Evolutionary conservation across 352 stramenopile genomes (phyloP).

Genomic region (Pythium vanterpoolii): DNA sequence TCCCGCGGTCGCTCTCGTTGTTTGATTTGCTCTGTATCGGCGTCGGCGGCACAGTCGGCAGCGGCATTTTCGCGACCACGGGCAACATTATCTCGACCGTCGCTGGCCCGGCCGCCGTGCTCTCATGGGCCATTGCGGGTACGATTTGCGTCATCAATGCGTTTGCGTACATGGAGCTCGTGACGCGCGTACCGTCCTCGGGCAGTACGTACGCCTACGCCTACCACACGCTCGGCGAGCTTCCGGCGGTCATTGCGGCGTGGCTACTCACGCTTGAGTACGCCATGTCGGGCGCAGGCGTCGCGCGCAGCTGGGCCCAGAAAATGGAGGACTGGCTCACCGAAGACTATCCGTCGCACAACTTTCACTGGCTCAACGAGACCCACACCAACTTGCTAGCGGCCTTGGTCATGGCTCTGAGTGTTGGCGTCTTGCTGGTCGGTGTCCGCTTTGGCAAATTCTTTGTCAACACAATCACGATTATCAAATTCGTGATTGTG

Average conservation of each 20-base stretch:
- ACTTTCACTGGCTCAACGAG: conserved; percentile 56
- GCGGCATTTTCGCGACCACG: conserved; percentile 88
- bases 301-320: conserved; percentile 90
- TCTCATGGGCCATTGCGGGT: conserved; percentile 85
- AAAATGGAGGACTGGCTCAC: conserved; percentile 82
- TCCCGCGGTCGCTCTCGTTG: conserved; percentile 68
- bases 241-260: conserved; percentile 88
- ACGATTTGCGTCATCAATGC: conserved; percentile 78
- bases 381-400: conserved; percentile 59
- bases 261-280: conserved; percentile 93
- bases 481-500: conserved; percentile 81
- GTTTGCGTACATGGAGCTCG: conserved; percentile 90
- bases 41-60: conserved; percentile 89
- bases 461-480: conserved; percentile 87
- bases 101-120: conserved; percentile 74
- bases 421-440: conserved; percentile 68
- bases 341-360: conserved; percentile 34
- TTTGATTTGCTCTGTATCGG: conserved; percentile 91
- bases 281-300: conserved; percentile 83
- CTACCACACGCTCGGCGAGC: conserved; percentile 90
- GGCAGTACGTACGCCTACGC: conserved; percentile 92
- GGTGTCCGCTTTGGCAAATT: conserved; percentile 87
- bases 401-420: conserved; percentile 65
- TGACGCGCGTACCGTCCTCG: conserved; percentile 81
- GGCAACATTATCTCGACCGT: conserved; percentile 69